phyloP scores from a whole-genome alignment of 2,329 filamentous ascomycete species.

The Pestalotiopsis fici region DNA sequence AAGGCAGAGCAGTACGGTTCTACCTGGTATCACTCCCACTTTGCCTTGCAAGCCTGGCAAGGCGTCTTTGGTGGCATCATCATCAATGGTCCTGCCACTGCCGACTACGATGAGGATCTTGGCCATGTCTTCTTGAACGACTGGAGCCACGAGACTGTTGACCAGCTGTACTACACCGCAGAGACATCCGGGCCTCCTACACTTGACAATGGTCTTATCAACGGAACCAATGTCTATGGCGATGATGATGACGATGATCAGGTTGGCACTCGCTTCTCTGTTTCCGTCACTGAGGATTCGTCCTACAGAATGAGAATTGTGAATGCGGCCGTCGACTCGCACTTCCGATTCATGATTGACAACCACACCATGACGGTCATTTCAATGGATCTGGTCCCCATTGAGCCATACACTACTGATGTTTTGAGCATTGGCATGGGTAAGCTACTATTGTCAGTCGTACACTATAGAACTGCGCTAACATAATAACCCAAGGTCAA shows the following conservation, averaged over 20 bases:
- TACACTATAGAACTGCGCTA: neutral
- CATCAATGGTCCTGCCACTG: conserved; percentile 60
- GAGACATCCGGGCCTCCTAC: conserved; percentile 32
- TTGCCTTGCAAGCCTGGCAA: conserved; percentile 47
- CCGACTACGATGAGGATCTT: conserved; percentile 64
- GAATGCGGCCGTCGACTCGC: conserved; percentile 39
- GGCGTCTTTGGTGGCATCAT: conserved; percentile 63
- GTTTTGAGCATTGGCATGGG: conserved; percentile 43
- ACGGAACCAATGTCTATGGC: conserved; percentile 29
- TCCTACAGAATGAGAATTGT: conserved; percentile 48
- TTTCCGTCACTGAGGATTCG: conserved; percentile 40
- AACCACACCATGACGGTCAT: conserved; percentile 57
- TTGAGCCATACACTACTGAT: conserved; percentile 51
- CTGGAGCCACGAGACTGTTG: conserved; percentile 52
- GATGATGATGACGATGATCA: conserved; percentile 21
- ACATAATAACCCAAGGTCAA: conserved; percentile 22
- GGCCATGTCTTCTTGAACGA: conserved; percentile 62
- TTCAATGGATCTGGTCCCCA: conserved; percentile 53
- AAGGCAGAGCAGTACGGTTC: conserved; percentile 55
- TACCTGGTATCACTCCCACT: conserved; percentile 64
- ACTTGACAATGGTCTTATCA: conserved; percentile 43
- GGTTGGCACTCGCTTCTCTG: conserved; percentile 33
- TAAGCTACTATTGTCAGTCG: neutral
- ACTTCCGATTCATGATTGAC: conserved; percentile 48
- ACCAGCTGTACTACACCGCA: conserved; percentile 32